These are phyloP conservation scores for Magnusiomyces tetraspermus DNA, from an alignment of 1,139 yeast genomes.

Conservation along the genomic window DNA sequence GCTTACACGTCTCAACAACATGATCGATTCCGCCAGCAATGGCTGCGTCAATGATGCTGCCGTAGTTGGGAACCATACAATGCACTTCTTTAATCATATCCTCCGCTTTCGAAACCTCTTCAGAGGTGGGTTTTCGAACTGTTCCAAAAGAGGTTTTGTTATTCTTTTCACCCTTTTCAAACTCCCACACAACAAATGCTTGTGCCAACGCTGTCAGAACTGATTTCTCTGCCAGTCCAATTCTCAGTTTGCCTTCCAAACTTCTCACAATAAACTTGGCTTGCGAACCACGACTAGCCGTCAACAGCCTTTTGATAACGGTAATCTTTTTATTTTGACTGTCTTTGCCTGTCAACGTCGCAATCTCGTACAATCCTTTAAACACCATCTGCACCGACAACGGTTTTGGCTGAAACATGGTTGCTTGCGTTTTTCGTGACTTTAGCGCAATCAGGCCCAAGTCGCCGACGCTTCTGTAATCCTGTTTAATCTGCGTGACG, in stretches of 20 bases:
- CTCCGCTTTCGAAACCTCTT: constrained; percentile 45
- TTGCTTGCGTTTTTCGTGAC: constrained; percentile 75
- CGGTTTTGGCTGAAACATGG: constrained; percentile 88
- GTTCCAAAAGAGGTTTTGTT: constrained; percentile 21
- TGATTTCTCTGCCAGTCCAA: constrained; percentile 90
- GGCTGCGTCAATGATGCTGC: constrained; percentile 57
- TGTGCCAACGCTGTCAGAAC: constrained; percentile 77
- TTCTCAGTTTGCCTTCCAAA: constrained; percentile 83
- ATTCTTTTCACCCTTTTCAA: constrained; percentile 17
- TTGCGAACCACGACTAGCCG: constrained; percentile 80
- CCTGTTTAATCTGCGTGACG: constrained; percentile 56
- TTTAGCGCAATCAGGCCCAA: constrained; percentile 81
- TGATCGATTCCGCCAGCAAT: constrained; percentile 58
- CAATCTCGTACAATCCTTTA: constrained; percentile 63
- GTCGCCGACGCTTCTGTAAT: constrained; percentile 77
- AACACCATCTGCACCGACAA: constrained; percentile 68
- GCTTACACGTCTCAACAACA: constrained; percentile 56
- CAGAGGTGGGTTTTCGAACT: constrained; percentile 19
- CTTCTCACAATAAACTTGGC: constrained; percentile 87
- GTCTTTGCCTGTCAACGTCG: constrained; percentile 70
- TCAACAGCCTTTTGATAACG: constrained; percentile 70
- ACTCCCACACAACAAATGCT: constrained; percentile 61
- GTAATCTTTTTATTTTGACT: constrained; percentile 72
- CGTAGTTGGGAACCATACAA: constrained; percentile 88
- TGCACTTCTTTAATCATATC: constrained; percentile 75